Base-by-base conservation (phyloP, 306 rosid species). In the Rosa multiflora region DNA sequence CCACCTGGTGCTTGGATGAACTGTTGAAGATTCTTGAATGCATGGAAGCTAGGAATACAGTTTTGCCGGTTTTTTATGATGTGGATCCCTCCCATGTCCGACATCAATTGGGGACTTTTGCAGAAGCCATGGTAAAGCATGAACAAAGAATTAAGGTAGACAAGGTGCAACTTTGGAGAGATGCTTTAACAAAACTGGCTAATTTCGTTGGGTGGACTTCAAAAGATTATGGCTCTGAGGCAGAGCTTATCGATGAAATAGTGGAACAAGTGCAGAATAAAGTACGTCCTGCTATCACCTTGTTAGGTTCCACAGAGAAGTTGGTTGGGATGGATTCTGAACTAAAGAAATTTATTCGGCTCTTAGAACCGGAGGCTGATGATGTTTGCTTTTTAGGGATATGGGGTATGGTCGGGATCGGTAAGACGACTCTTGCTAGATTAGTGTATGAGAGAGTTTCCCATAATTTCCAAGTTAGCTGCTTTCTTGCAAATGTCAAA, bases 151-250 rank as follows among this genome's bases (percentile, higher is more conserved):
- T 72, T 37, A 67, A 47, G 20, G 26, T n/a, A 39, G 53, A 62
- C 5, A 49, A 29, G 32, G 56, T 79, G 0, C 29, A 26, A 23
- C 26, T 20, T 15, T 79, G 82, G 66, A 72, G 78, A 63, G 26
- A 1, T 4, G 44, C 58, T 23, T 64, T 79, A 6, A 32, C 48
- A 2, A 5, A 48, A 8, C 12, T 79, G 5, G 66, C 66, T 6
- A 48, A 62, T 29, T 46, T 72, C 9, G 53, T 47, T 46, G 82
- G 72, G 5, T 79, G 78, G 78, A 47, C 37, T 51, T 77, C 74
- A 3, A 11, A 51, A 42, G 17, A 44, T 67, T 55, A 53, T 18
- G 8, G 10, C 10, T 18, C 4, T 18, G 62, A 55, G 12, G 55
- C 18, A 78, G 53, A 67, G 13, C 21, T 78, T 8, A 69, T 78